phyloP scores from a whole-genome alignment of 768 basidiomycete species.

The Fistulinella prunicolor region DNA sequence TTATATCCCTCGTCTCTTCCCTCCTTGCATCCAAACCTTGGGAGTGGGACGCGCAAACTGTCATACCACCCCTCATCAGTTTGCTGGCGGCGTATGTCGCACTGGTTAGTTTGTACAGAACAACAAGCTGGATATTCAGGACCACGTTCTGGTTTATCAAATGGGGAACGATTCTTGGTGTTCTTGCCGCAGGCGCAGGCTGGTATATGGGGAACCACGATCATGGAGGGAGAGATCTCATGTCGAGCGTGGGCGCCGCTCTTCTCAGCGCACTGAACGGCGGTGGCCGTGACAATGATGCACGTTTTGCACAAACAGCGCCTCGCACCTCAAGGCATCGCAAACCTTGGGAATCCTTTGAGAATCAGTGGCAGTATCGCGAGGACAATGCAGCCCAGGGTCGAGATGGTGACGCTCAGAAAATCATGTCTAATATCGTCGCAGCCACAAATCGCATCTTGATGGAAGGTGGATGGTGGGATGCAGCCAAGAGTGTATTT shows the following conservation, averaged over 20 bases:
- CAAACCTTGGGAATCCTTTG: conserved; percentile 67
- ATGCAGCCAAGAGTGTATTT: conserved; percentile 31
- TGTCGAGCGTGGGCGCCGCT: conserved; percentile 39
- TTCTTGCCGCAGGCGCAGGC: conserved; percentile 50
- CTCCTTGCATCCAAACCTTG: conserved; percentile 50
- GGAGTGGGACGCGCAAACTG: conserved; percentile 63
- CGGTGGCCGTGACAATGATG: conserved; percentile 28
- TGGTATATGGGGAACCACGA: conserved; percentile 50
- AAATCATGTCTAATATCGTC: conserved; percentile 46
- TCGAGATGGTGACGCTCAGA: conserved; percentile 39
- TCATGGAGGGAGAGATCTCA: conserved; percentile 31
- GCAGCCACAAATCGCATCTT: conserved; percentile 30
- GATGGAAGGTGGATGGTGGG: conserved; percentile 39
- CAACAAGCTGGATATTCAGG: conserved; percentile 71
- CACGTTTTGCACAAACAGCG: conserved; percentile 17
- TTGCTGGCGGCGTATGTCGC: conserved; percentile 73
- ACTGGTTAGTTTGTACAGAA: conserved; percentile 73
- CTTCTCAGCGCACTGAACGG: conserved; percentile 44
- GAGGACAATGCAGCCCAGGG: conserved; percentile 17
- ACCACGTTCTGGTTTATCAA: conserved; percentile 68
- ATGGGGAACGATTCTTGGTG: conserved; percentile 64
- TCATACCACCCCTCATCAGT: conserved; percentile 73
- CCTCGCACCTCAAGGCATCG: conserved; percentile 19
- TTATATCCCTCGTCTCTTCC: conserved; percentile 46
- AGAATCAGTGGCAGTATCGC: conserved; percentile 55